Base-by-base conservation (phyloP, 441 rosid species). In the Gossypium aridum region DNA sequence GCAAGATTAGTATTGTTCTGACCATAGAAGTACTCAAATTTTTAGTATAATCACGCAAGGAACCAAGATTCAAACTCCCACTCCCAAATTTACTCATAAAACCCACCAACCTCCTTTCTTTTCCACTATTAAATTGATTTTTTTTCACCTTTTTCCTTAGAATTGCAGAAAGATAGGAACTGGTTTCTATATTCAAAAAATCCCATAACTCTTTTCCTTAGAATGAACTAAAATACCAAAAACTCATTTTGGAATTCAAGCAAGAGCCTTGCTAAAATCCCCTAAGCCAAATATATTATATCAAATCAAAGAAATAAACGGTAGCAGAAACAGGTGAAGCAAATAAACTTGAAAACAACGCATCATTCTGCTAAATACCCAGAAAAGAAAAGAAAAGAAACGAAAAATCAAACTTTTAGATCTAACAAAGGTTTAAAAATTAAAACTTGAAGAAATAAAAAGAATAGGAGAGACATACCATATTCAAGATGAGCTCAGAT, bases 401-500 rank as follows among this genome's bases (percentile, higher is more conserved):
- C 0, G 23, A 66, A 69, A 73, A 63, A 51, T 23, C 45, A 9
- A 63, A 19, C 31, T 10, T 39, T 39, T 4, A n/a, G n/a, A 72
- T 61, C 55, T 34, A 62, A 12, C 14, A 59, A 64, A 43, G 53
- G 13, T 4, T 14, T 31, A 73, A 72, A 23, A 22, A 25, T 31
- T 22, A 53, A 57, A 71, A 51, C 64, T 23, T 56, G 55, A 45
- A 2, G 60, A 3, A 51, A 51, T 4, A 9, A 51, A 37, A 51
- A 22, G 3, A 59, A 12, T 37, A 20, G 19, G 49, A 63, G 63
- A 75, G 17, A 47, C 82, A 78, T 59, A 86, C 90, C 73, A 74
- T 75, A 72, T 61, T 77, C 63, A 75, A 80, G 69, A 76, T 51
- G 45, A 75, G 68, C 66, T 31, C 62, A 51, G 80, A 72, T 67